Evolutionary conservation across 257 asterid genomes (phyloP).

Genomic region (Galeopsis tetrahit): DNA sequence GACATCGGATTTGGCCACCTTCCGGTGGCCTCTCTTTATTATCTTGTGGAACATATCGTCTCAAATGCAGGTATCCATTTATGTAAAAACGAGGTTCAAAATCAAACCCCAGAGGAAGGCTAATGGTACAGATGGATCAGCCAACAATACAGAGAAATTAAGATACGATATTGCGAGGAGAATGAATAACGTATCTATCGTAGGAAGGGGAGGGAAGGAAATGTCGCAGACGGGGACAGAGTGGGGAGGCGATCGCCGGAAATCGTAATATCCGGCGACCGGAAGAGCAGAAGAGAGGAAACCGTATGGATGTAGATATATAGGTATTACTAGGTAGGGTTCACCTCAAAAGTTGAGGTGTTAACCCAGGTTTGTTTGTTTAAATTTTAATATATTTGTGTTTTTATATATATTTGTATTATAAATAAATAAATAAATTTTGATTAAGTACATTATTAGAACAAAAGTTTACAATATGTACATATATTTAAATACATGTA

Average conservation of each 20-base stretch:
- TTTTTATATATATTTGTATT: too few relatives aligned
- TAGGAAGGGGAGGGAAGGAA: constrained; percentile 8
- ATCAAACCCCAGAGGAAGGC: neutral
- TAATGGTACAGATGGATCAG: constrained; percentile 22
- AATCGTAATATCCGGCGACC: constrained; percentile 47
- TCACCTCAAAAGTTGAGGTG: too few relatives aligned
- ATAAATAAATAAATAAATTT: too few relatives aligned
- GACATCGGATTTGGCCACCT: constrained; percentile 50
- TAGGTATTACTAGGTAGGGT: too few relatives aligned
- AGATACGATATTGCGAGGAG: neutral
- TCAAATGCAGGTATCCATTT: constrained; percentile 28
- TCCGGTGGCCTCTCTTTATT: constrained; percentile 54
- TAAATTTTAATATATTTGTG: too few relatives aligned
- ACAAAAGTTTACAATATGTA: too few relatives aligned
- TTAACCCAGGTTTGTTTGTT: too few relatives aligned
- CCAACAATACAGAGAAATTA: neutral
- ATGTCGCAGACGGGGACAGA: neutral
- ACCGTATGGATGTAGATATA: constrained; percentile 23
- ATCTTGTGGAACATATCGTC: constrained; percentile 55
- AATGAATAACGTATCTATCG: constrained; percentile 16
- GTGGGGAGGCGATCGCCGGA: constrained; percentile 47
- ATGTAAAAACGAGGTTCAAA: neutral
- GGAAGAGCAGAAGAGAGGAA: constrained; percentile 27
- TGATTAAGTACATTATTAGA: too few relatives aligned
- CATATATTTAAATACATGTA: too few relatives aligned